These are phyloP conservation scores for Dissophora ornata DNA, from an alignment of 192 early-diverging fungal genomes.

Conservation along the genomic window DNA sequence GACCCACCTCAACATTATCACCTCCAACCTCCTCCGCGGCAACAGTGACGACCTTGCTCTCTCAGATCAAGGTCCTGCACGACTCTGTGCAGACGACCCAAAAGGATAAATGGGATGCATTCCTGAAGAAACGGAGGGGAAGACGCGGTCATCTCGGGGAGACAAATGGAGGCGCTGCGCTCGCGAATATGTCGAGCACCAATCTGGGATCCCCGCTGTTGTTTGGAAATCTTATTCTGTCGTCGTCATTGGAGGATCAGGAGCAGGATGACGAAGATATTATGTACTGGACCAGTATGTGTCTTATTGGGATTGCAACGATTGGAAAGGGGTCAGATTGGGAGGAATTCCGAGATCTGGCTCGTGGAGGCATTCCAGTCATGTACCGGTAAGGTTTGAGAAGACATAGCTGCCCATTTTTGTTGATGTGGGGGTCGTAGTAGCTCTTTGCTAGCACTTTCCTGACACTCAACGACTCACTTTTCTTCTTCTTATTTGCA, in stretches of 20 bases:
- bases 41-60: slow-evolving; percentile 31
- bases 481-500: slow-evolving; percentile 2
- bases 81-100: slow-evolving; percentile 48
- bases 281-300: slow-evolving; percentile 50
- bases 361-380: slow-evolving; percentile 50
- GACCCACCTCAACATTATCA: slow-evolving; percentile 41
- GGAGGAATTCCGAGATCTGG: slow-evolving; percentile 50
- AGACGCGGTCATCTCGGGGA: slow-evolving; percentile 45
- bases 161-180: slow-evolving; percentile 21
- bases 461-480: too few species aligned
- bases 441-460: too few species aligned
- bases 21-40: slow-evolving; percentile 30
- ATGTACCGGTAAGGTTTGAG: slow-evolving; percentile 29
- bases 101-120: slow-evolving; percentile 53
- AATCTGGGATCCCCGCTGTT: slow-evolving; percentile 25
- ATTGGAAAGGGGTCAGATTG: slow-evolving; percentile 50
- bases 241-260: slow-evolving; percentile 13
- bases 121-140: slow-evolving; percentile 32
- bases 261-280: slow-evolving; percentile 50
- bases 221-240: slow-evolving; percentile 47
- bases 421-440: too few species aligned
- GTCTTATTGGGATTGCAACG: slow-evolving; percentile 50
- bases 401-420: not conserved
- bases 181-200: slow-evolving; percentile 35
- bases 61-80: slow-evolving; percentile 54